Evolutionary conservation across 2,329 filamentous ascomycete species (phyloP), one percentile per base, ranked within the genome.

Genomic region (Pseudogymnoascus sp.): DNA sequence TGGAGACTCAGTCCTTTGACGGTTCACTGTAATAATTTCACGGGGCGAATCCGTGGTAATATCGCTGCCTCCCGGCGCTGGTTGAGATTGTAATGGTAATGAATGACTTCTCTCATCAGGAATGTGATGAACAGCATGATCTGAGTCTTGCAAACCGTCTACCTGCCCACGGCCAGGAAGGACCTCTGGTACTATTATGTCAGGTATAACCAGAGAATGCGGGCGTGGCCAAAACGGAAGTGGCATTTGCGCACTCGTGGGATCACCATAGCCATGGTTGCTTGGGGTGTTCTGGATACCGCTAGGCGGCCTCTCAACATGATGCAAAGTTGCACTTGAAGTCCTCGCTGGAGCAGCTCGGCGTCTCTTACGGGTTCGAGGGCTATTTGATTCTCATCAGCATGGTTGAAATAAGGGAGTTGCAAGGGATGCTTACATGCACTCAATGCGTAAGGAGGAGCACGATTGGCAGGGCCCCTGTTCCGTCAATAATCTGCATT

Each of bases 401-500:
- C 14, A 18, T 61, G 16, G 36, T 61, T n/a, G 5, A 37, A 28
- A 61, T 2, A 5, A n/a, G 37, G 12, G 21, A 14, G 34, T 38
- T 61, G 25, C 21, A 21, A 12, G 18, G 14, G 16, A 46, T 46
- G 12, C 37, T 31, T 12, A 61, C 60, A 61, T 61, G 60, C 60
- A 61, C 37, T 61, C 60, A 28, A 61, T 61, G n/a, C n/a, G 31
- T n/a, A 61, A 16, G 16, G 34, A 28, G 7, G 37, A 42, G 37
- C 60, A 61, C 37, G 31, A 42, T 23, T 61, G 28, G 53, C 71
- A 73, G 42, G 67, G 65, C n/a, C 62, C 65, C 14, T 68, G 63
- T 16, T 65, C 63, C 28, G 66, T 66, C 25, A 66, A 66, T 50
- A 69, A 72, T 38, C 69, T 70, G 61, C 71, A 73, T 8, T 71